A percentile compares a stretch with the other conserved stretches of the same genome.
phyloP scores from a whole-genome alignment of 1,284 basidiomycete species.

The Pholiota adiposa region DNA sequence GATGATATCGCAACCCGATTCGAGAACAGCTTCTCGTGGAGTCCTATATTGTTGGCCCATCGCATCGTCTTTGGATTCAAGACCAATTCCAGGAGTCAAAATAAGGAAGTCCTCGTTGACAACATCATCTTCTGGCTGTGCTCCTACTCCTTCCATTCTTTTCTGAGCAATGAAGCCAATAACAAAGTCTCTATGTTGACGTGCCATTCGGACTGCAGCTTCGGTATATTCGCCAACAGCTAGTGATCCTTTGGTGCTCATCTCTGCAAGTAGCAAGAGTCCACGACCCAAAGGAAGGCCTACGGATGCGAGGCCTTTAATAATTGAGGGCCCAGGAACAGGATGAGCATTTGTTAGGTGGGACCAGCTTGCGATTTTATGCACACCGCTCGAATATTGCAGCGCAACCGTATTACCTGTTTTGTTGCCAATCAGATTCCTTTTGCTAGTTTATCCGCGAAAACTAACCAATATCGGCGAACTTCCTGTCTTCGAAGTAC shows the following conservation, averaged over 20 bases:
- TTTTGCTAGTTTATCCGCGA: not conserved
- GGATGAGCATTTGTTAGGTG: conserved; percentile 98
- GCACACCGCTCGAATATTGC: conserved; percentile 93
- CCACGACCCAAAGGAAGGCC: conserved; percentile 87
- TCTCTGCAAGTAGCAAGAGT: conserved; percentile 92
- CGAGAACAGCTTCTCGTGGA: conserved; percentile 82
- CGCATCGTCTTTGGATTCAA: conserved; percentile 82
- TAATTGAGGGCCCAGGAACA: conserved; percentile 92
- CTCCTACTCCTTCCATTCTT: conserved; percentile 74
- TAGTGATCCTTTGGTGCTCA: conserved; percentile 92
- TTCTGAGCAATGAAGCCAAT: conserved; percentile 95
- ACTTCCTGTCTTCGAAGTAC: conserved; percentile 99
- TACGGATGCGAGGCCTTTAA: conserved; percentile 86
- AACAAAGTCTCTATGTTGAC: conserved; percentile 82
- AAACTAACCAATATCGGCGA: conserved; percentile 93
- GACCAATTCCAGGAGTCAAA: conserved; percentile 91
- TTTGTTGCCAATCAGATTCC: conserved; percentile 1
- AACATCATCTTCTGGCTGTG: conserved; percentile 37
- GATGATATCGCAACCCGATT: conserved; percentile 95
- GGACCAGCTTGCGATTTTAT: conserved; percentile 95
- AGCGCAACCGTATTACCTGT: conserved; percentile 95
- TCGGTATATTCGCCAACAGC: conserved; percentile 87
- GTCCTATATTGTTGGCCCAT: conserved; percentile 98
- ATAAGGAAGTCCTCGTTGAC: conserved; percentile 82
- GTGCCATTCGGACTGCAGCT: conserved; percentile 87